A percentile compares a stretch with the other conserved stretches of the same genome.
Conservation (phyloP, 768 basidiomycete genomes). For the Filobasidium floriforme region DNA sequence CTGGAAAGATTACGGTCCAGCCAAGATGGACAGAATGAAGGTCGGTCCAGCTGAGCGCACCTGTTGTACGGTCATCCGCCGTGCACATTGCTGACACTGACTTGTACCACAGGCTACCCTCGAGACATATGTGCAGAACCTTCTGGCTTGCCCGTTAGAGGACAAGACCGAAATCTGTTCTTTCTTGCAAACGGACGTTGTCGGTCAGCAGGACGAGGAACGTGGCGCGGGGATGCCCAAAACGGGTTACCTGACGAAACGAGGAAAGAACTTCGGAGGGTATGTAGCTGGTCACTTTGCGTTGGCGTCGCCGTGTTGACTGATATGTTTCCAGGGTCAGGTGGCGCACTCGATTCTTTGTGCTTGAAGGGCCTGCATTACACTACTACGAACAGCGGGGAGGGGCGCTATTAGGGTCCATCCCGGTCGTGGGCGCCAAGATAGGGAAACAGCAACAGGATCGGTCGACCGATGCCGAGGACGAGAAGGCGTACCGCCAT, state of each 20-base stretch:
- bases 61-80: background rate
- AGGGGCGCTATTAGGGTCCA: slow-evolving; percentile 83
- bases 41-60: slow-evolving; percentile 46
- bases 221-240: slow-evolving; percentile 70
- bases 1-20: slow-evolving; percentile 95
- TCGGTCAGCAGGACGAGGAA: slow-evolving; percentile 59
- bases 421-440: slow-evolving; percentile 80
- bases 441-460: slow-evolving; percentile 81
- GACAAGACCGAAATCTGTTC: slow-evolving; percentile 82
- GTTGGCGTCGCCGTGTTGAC: background rate
- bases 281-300: slow-evolving; percentile 24
- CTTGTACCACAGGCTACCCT: slow-evolving; percentile 46
- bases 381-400: slow-evolving; percentile 96
- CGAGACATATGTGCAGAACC: slow-evolving; percentile 74
- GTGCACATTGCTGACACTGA: background rate
- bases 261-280: slow-evolving; percentile 95
- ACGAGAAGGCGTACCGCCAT: slow-evolving; percentile 90
- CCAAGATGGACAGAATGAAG: slow-evolving; percentile 92
- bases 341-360: slow-evolving; percentile 94
- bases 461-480: slow-evolving; percentile 55
- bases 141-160: slow-evolving; percentile 73
- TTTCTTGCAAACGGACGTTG: slow-evolving; percentile 84
- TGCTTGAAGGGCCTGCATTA: slow-evolving; percentile 77
- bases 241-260: slow-evolving; percentile 90
- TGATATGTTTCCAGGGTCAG: slow-evolving; percentile 14